Base-by-base conservation (phyloP, 1,139 yeast species). In the Sugiyamaella paludigena region DNA sequence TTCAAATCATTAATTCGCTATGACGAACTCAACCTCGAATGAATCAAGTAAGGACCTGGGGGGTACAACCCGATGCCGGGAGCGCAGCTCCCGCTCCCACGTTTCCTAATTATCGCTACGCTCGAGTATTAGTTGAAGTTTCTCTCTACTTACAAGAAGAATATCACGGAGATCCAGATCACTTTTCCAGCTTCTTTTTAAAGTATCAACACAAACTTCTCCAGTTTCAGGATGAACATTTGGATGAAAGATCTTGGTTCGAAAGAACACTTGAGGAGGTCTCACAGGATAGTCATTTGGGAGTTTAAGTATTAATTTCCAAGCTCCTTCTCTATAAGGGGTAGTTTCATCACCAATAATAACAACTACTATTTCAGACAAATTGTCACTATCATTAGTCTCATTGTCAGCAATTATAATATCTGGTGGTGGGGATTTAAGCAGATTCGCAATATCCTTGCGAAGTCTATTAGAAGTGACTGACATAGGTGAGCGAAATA, bases 151-250 rank as follows among this genome's bases (percentile, higher is more conserved):
- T 47, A 60, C 63, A 43, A 66, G 38, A 33, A 66, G 40, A 16
- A 66, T 60, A 29, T 62, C 64, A 15, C 45, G 49, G 40, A 66
- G 50, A 49, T 65, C 65, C 12, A 62, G 58, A 7, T 57, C 87
- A 0, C 92, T 1, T 7, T 86, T 77, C 95, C 95, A 87, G 51
- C 76, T 77, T 38, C 66, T 67, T 58, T 80, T 80, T 52, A 84
- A 68, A 10, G 88, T 83, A 64, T 87, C 94, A n/a, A 87, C 73
- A 65, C 96, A 87, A 3, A 86, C 84, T 56, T 83, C 89, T 0
- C 95, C 95, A 0, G 83, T 80, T n/a, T 64, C 58, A 43, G 80
- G 74, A 55, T 81, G 78, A 27, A 86, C 79, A 61, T 86, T 86
- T n/a, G 89, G 87, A 62, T 86, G 95, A 38, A 83, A 80, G 54